Base-by-base conservation (phyloP, 73 alveolate genomes). In the Paramecium primaurelia region DNA sequence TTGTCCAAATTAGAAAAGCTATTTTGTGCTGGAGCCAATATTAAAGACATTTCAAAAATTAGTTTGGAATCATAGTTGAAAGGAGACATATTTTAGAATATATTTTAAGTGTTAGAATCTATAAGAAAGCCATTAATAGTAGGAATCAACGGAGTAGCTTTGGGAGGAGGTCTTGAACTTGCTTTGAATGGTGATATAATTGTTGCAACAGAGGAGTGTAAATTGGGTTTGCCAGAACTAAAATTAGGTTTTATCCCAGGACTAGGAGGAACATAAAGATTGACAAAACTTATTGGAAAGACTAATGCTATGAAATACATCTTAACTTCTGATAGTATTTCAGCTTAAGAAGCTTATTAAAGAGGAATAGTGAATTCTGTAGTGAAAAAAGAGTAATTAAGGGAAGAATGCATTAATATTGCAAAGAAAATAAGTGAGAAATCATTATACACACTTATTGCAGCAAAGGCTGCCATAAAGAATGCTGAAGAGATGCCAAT, bases 121-220 rank as follows among this genome's bases (percentile, higher is more conserved):
- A 38, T 73, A 11, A 73, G 47, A 40, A 94, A 96, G 60, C 99
- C 99, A 11, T 94, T 98, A 4, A 98, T 98, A 18, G 97, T 98
- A 0, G 96, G 98, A 11, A 91, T 98, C 30, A 97, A 98, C 87
- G 99, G 99, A 6, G 95, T 95, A 45, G 98, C 99, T 0, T 93
- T 98, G 6, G 99, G 99, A 60, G 99, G 99, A 6, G 99, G 99
- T 12, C 92, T 96, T 20, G 99, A 98, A 92, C 84, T 98, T 14
- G 98, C 99, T 18, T 87, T 98, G 86, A 93, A 99, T 34, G 90
- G 98, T 54, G 99, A 98, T 93, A 94, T 98, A 28, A 92, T 99
- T 91, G 91, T 97, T 9, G 96, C 99, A 44, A 92, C 99, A 6
- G 96, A 95, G 22, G 86, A 95, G 60, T 97, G 99, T 28, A 92